Evolutionary conservation across 768 basidiomycete genomes (phyloP), one percentile per base, ranked within the genome.

Genomic region (Pulveroboletus sp.): DNA sequence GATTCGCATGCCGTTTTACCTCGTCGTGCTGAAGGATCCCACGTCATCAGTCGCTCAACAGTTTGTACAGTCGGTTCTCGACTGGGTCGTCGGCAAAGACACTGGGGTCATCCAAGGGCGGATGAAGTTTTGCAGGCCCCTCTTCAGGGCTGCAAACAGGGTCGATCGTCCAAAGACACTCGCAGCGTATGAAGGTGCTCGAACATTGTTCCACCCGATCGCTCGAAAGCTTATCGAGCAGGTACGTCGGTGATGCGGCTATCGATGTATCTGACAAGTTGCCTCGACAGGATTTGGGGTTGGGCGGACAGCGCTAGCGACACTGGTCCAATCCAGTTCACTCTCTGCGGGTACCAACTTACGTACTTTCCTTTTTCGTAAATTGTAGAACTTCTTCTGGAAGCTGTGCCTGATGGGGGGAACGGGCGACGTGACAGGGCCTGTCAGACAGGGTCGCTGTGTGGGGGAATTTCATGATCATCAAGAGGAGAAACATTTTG

Each of bases 81-180:
- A 72, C 37, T 80, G 78, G 78, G 71, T 78, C 26, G 64, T 68
- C 9, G 78, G 75, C 10, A 64, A 57, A 16, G 68, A 70, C 35
- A 69, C 68, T 12, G 70, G 73, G 16, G 51, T 74, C 37, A 61
- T 80, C 34, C 76, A 76, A 45, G 77, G 77, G 7, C 68, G 78
- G 49, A 79, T 79, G 78, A 80, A 80, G 57, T 79, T 78, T 63
- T 79, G 79, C 60, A 58, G 79, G 43, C 75, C 78, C 3, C 53
- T 71, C 16, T 77, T 80, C 57, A 68, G 68, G 48, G 73, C 66
- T 6, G 59, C 68, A 27, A 57, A 63, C 57, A 67, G 65, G 52
- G 73, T 73, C 11, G 63, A 79, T 51, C 44, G 51, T 10, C 47
- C 50, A 31, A 62, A 68, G 29, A 73, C 79, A 1, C 49, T 63